Evolutionary conservation across 2,329 filamentous ascomycete genomes (phyloP), one percentile per base, ranked within the genome.

Genomic region (Monilinia laxa): DNA sequence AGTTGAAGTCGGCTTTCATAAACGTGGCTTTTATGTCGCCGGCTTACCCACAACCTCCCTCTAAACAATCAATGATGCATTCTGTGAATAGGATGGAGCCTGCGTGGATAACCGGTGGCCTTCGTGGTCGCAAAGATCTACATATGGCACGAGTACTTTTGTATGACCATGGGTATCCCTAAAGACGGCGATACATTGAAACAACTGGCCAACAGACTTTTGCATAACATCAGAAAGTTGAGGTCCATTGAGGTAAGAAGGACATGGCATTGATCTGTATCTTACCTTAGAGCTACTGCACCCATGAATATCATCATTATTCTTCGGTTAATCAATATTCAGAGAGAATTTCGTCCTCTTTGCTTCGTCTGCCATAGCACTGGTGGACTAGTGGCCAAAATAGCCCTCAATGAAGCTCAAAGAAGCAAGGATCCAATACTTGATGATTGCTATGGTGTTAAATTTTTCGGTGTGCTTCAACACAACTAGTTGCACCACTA

Each of bases 121-220:
- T 51, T 60, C 20, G 45, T 11, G 49, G 42, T 3, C 42, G 20
- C 5, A 23, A 49, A 6, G 28, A 60, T 11, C 42, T 49, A 10
- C 20, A 45, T 10, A 59, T 49, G 56, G 42, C 25, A 16, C 40
- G 56, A n/a, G 25, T 59, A 31, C 40, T 59, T 59, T 23, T 59
- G 4, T 59, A 47, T 59, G 56, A 11, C 25, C 25, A 59, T 23
- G 42, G 57, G 28, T 51, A 18, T 10, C 28, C 28, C 42, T 7
- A 38, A 60, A 35, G 28, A 49, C 16, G 28, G 57, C 23, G 57
- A 60, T 18, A 51, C 45, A 38, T 38, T 60, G 20, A 60, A 60
- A 35, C 45, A 60, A 35, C 35, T 49, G 3, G 42, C 25, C 20
- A 49, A 16, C 14, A 49, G 28, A 16, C 42, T 59, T n/a, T 35